phyloP scores from a whole-genome alignment of 2,329 filamentous ascomycete genomes.

The Colletotrichum phormii region DNA sequence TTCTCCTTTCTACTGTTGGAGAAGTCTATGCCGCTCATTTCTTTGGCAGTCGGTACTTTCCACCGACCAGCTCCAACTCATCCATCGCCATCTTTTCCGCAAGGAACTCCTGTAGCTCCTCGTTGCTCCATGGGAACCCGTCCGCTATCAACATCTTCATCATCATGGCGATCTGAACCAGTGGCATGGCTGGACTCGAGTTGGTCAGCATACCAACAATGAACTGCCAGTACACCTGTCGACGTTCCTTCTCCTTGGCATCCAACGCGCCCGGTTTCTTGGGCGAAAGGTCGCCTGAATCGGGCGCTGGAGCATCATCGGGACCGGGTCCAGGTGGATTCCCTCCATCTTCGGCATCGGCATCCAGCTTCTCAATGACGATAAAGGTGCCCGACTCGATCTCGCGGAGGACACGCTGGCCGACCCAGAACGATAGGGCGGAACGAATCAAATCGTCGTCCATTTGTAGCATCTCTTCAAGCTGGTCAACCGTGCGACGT shows the following conservation, averaged over 20 bases:
- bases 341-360: slow-evolving; percentile 44
- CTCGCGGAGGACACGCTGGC: slow-evolving; percentile 73
- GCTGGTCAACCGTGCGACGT: slow-evolving; percentile 62
- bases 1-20: neutral
- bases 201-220: slow-evolving; percentile 97
- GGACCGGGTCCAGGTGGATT: slow-evolving; percentile 45
- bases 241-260: slow-evolving; percentile 71
- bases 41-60: slow-evolving; percentile 76
- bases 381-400: slow-evolving; percentile 66
- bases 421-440: slow-evolving; percentile 79
- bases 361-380: slow-evolving; percentile 74
- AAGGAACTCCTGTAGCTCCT: slow-evolving; percentile 86
- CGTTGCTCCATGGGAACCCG: slow-evolving; percentile 89
- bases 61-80: slow-evolving; percentile 75
- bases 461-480: slow-evolving; percentile 73
- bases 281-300: slow-evolving; percentile 51
- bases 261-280: slow-evolving; percentile 67
- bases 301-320: slow-evolving; percentile 38
- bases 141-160: slow-evolving; percentile 90
- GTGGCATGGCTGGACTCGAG: slow-evolving; percentile 81
- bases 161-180: slow-evolving; percentile 90
- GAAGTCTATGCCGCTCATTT: slow-evolving; percentile 54
- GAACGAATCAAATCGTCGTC: slow-evolving; percentile 77
- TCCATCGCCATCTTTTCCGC: slow-evolving; percentile 80
- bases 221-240: slow-evolving; percentile 86